A percentile compares a stretch with the other conserved stretches of the same genome.
Conservation (phyloP, 108 stramenopile genomes). For the Chaetoceros tenuissimus region DNA sequence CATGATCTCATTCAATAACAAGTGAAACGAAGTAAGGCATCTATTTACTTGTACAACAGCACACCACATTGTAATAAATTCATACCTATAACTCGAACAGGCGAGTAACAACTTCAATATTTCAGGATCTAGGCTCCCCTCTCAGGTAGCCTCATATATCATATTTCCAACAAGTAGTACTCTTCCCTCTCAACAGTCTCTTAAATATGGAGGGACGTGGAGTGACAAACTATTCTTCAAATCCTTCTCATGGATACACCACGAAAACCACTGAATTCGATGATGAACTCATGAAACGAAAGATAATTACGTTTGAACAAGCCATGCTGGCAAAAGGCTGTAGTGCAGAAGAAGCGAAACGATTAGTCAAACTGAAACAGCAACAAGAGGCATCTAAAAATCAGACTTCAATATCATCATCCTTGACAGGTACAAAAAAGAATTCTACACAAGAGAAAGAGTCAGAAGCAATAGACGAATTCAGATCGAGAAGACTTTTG, state of each 20-base stretch:
- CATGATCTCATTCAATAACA: no score
- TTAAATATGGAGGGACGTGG: conserved; percentile 51
- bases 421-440: no score
- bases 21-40: no score
- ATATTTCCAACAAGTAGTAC: no score
- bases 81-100: no score
- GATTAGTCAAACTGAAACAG: conserved; percentile 23
- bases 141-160: no score
- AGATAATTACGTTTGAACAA: conserved; percentile 59
- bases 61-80: no score
- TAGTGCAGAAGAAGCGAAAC: conserved; percentile 36
- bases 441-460: background rate
- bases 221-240: conserved; percentile 45
- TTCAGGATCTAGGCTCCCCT: no score
- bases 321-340: conserved; percentile 73
- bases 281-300: conserved; percentile 61
- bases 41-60: no score
- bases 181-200: background rate
- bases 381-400: conserved; percentile 1
- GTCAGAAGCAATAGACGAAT: conserved; percentile 32
- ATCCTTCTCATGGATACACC: conserved; percentile 42
- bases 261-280: conserved; percentile 73
- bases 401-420: no score
- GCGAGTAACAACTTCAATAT: no score
- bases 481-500: background rate